These are phyloP conservation scores for Quercus lobata DNA, from an alignment of 331 rosid species.

Conservation along the genomic window DNA sequence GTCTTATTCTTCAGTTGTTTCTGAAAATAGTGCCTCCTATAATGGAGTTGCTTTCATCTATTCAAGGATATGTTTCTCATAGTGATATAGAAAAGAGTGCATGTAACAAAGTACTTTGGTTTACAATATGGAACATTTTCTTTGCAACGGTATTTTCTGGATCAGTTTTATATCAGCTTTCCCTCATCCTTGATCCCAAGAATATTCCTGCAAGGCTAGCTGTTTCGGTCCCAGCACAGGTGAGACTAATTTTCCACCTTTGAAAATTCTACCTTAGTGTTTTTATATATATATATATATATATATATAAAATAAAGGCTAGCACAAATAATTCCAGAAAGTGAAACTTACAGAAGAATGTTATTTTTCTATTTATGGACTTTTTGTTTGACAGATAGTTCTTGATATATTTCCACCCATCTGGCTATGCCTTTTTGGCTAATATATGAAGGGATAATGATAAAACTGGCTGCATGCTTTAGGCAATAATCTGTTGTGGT, in stretches of 20 bases:
- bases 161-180: constrained; percentile 49
- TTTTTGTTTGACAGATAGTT: background rate
- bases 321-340: background rate
- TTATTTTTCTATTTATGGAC: background rate
- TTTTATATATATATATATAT: background rate
- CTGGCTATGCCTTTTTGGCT: background rate
- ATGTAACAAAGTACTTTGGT: constrained; percentile 82
- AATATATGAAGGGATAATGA: background rate
- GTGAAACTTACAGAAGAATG: background rate
- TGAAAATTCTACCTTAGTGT: background rate
- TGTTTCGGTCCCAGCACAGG: constrained; percentile 88
- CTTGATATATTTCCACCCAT: background rate
- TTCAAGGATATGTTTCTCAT: constrained; percentile 80
- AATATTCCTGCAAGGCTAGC: constrained; percentile 72
- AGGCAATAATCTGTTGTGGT: background rate
- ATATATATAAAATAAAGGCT: background rate
- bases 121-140: constrained; percentile 89
- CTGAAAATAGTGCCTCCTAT: constrained; percentile 77
- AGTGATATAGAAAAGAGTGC: constrained; percentile 88
- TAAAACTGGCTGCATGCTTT: background rate
- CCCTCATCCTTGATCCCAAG: constrained; percentile 63
- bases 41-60: constrained; percentile 85
- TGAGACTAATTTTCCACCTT: constrained; percentile 30
- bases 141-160: constrained; percentile 93
- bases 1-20: constrained; percentile 82